Base-by-base conservation (phyloP, 2,329 filamentous ascomycete genomes). In the Akanthomyces dipterigenus region DNA sequence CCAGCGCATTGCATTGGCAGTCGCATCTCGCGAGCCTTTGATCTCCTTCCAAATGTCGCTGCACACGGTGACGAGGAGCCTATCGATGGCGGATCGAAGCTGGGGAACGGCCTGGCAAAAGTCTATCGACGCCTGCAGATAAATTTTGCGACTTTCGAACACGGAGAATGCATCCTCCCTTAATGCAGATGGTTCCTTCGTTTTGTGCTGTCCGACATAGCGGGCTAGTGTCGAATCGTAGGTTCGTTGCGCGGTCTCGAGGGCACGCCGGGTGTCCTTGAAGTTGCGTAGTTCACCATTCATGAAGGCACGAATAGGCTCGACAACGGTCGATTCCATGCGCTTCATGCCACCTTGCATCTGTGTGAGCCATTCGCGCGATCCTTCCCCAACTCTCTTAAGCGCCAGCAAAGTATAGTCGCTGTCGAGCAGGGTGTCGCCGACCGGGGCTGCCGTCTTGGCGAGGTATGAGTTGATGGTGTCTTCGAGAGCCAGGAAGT, bases 161-260 rank as follows among this genome's bases (percentile, higher is more conserved):
- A 98, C 85, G 71, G 95, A 88, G 70, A 99, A 99, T 0, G 95
- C 95, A 75, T 99, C 95, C 73, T 99, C 95, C 63, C 95, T 84
- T 61, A 99, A 79, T 1, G 92, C 85, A 0, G 92, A 97, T 0
- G 93, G 85, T 74, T 99, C 95, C 75, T 98, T 99, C 6, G 91
- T 88, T 78, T 97, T 98, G 66, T 88, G 89, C 74, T 97, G 92
- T 3, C 84, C 80, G 5, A 92, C 83, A 70, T 96, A 98, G 62
- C 93, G 86, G 24, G 90, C 85, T 62, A 97, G 82, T 3, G 90
- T 86, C 60, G 84, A 83, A 72, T 99, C 95, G 69, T 93, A 96
- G 3, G 84, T 83, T 74, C 91, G 91, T 74, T 99, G 95, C 0
- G 90, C 81, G 51, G 85, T 79, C 63, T 97, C 93, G 61, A 98